Evolutionary conservation across 1,284 basidiomycete species (phyloP), one percentile per base, ranked within the genome.

Genomic region (Microstroma glucosiphilum): DNA sequence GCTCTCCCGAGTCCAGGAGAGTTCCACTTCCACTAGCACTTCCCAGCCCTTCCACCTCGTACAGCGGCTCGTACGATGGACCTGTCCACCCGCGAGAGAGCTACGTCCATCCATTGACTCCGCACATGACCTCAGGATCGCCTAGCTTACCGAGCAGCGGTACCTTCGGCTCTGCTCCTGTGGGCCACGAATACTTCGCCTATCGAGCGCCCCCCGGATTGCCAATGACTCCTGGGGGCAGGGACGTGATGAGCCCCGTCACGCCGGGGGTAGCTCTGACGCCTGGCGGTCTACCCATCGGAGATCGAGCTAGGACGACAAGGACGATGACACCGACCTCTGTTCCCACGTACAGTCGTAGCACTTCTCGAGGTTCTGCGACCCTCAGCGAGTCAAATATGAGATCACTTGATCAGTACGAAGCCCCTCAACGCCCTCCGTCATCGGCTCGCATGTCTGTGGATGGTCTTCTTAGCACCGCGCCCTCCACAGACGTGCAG

Each of bases 191-290:
- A 26, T 54, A 23, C 51, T 54, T 23, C 26, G 13, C 17, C 30
- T 37, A 37, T 37, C 30, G 30, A 37, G 30, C 30, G 43, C 43
- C 15, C 15, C 43, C 43, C 15, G 43, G 43, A 17, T n/a, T 48
- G 51, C 51, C 51, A 8, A 54, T 13, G 21, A 54, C 51, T 15
- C 51, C 51, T 25, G 51, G 51, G 19, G 51, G 51, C 13, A 17
- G 51, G 13, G 51, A 26, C 15, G 26, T 21, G 19, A 54, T 26
- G 51, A 19, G 21, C 8, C 51, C 51, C 21, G 21, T 54, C 26
- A 54, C 51, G n/a, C 51, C 51, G 26, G 51, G 51, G 6, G 51
- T 54, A 17, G 21, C 51, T 19, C 51, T 25, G 21, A 54, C 51
- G 7, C 51, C 51, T 25, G 51, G 51, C 15, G 51, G 51, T 21